Evolutionary conservation across 2,329 filamentous ascomycete species (phyloP).

Genomic region (Colletotrichum sp.): DNA sequence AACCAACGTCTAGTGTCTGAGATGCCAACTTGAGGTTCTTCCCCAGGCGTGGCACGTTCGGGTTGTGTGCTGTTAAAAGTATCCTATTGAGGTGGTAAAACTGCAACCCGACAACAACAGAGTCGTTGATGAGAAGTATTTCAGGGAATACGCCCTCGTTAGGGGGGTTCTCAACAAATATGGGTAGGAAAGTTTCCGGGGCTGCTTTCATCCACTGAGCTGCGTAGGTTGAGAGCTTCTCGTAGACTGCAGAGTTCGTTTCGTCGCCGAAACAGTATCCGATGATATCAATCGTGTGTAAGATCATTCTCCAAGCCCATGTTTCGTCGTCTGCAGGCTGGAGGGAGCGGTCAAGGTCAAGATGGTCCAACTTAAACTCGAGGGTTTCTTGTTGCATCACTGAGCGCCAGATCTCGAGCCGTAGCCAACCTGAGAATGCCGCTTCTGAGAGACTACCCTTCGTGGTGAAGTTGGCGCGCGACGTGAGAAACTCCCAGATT

Average conservation of each 20-base stretch:
- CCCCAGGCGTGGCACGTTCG: conserved; percentile 27
- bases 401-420: background rate
- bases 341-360: background rate
- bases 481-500: background rate
- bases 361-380: background rate
- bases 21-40: background rate
- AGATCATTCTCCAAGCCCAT: conserved; percentile 25
- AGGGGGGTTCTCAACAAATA: conserved; percentile 12
- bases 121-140: conserved; percentile 22
- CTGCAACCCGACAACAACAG: conserved; percentile 29
- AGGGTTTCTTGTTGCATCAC: background rate
- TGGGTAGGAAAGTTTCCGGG: conserved; percentile 28
- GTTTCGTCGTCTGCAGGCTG: background rate
- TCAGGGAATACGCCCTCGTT: background rate
- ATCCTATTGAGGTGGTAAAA: conserved; percentile 31
- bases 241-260: conserved; percentile 21
- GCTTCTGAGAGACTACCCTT: background rate
- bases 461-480: background rate
- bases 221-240: conserved; percentile 22
- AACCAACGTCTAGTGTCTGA: conserved; percentile 19
- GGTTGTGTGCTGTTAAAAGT: conserved; percentile 31
- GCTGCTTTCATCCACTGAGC: conserved; percentile 26
- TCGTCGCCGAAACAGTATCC: conserved; percentile 29
- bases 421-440: background rate
- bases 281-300: conserved; percentile 26